phyloP scores from a whole-genome alignment of 2,329 filamentous ascomycete species.

The Monilinia laxa region DNA sequence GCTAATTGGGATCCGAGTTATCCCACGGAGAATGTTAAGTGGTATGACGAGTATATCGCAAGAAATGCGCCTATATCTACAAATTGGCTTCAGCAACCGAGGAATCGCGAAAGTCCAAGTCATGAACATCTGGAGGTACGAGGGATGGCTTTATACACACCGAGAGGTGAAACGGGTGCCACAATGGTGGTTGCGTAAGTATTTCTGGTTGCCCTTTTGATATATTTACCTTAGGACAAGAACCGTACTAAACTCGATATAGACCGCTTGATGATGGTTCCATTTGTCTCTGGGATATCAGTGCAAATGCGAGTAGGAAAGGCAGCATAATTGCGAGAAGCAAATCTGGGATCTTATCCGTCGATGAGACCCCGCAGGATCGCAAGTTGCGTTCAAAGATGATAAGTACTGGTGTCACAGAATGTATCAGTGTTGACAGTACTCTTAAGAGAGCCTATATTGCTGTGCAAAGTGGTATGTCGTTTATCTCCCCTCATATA shows the following conservation, averaged over 20 bases:
- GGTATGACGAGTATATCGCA: slow-evolving; percentile 88
- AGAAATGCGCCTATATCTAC: slow-evolving; percentile 71
- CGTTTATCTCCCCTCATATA: neutral
- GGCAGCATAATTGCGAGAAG: slow-evolving; percentile 68
- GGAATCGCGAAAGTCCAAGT: slow-evolving; percentile 44
- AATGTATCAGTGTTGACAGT: slow-evolving; percentile 80
- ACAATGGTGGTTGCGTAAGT: slow-evolving; percentile 59
- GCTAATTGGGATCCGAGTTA: slow-evolving; percentile 84
- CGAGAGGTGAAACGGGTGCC: slow-evolving; percentile 53
- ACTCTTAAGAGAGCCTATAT: slow-evolving; percentile 69
- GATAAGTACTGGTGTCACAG: slow-evolving; percentile 71
- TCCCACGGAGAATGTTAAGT: slow-evolving; percentile 68
- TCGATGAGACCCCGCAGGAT: slow-evolving; percentile 47
- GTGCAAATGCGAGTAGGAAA: slow-evolving; percentile 52
- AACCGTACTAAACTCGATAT: slow-evolving; percentile 8
- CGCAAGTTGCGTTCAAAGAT: slow-evolving; percentile 57
- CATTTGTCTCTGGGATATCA: slow-evolving; percentile 82
- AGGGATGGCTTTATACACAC: slow-evolving; percentile 68
- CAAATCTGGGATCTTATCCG: slow-evolving; percentile 63
- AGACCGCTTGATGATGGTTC: slow-evolving; percentile 78
- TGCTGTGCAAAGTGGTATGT: slow-evolving; percentile 68
- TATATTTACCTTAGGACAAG: neutral
- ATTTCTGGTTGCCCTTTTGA: neutral
- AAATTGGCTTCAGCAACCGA: slow-evolving; percentile 72
- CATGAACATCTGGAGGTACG: slow-evolving; percentile 63